Base-by-base conservation (phyloP, 2,329 filamentous ascomycete genomes). In the Fusarium sp. region DNA sequence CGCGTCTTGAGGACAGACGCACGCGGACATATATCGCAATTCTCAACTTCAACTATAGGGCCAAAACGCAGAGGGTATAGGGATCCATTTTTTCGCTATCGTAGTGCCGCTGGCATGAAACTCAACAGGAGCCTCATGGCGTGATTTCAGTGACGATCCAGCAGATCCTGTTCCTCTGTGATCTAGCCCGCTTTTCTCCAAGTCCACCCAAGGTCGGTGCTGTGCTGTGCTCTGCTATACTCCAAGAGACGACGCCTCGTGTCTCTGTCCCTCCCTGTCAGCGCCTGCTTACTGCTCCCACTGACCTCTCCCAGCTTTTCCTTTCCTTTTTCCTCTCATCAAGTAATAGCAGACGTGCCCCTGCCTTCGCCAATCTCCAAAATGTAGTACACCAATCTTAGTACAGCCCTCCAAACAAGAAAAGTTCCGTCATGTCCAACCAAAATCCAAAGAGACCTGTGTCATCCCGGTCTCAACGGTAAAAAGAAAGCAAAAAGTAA, bases 361-460 rank as follows among this genome's bases (percentile, higher is more conserved):
- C 39, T 63, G 68, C 66, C 48, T 69, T 61, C 54, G 50, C 60
- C 66, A 63, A 56, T 69, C 69, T 37, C 61, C 31, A 35, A 63
- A 64, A 64, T 71, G 45, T 29, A 59, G 58, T 69, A 61, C 69
- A 63, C 72, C 72, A 72, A 75, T 54, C 72, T 67, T 63, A 45
- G 72, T 66, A 75, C 52, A 61, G 59, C 72, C 45, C 65, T 75
- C 72, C 72, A 60, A 65, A 69, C 69, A 73, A 75, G 69, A 75
- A 63, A 66, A 56, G 69, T 29, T 16, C 45, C 24, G 18, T 50
- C 45, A 62, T 57, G 52, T 59, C 61, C 72, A 50, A 50, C 45
- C 45, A 50, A 58, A 73, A 57, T 41, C 56, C 33, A 22, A 63
- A 64, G 39, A 50, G 72, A 64, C 72, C 69, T 61, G 65, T 69